A percentile compares a stretch with the other conserved stretches of the same genome.
Evolutionary conservation across 768 basidiomycete species (phyloP).

Genomic region (Mrakia gelida): DNA sequence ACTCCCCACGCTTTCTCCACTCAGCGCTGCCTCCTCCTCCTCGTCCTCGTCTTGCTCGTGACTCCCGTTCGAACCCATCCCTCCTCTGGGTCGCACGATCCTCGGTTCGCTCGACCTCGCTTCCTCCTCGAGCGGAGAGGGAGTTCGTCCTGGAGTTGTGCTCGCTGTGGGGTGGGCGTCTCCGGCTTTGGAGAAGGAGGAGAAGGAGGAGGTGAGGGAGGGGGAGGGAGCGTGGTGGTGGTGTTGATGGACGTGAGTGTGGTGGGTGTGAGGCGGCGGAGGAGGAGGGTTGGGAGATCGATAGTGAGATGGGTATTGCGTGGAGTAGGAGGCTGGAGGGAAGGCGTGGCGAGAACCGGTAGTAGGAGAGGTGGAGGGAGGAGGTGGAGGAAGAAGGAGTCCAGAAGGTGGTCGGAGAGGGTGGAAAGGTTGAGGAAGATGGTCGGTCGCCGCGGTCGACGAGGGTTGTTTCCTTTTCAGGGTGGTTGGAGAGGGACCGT

Average conservation of each 20-base stretch:
- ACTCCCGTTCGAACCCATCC: not conserved
- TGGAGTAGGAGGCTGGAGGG: not conserved
- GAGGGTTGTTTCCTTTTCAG: not conserved
- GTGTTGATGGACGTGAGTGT: not conserved
- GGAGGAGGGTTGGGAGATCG: not conserved
- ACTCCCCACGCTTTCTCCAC: no score
- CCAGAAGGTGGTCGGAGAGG: no score
- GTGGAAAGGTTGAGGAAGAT: no score
- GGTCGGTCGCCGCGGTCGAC: not conserved
- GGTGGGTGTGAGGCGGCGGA: not conserved
- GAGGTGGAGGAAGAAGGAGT: no score
- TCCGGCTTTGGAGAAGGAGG: not conserved
- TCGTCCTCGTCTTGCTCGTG: not conserved
- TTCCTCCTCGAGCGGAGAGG: not conserved
- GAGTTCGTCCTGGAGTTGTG: not conserved
- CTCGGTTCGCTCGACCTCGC: not conserved
- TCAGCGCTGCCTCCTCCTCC: not conserved
- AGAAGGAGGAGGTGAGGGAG: not conserved
- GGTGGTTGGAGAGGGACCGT: not conserved
- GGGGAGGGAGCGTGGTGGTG: not conserved
- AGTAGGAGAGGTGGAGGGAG: no score
- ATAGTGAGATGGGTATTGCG: not conserved
- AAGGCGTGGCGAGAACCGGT: not conserved
- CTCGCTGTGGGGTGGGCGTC: not conserved
- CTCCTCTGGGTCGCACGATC: not conserved